Percentiles rank a stretch among this genome's conserved stretches.
Evolutionary conservation across 129 eudicot species (phyloP).

Genomic region (Ambrosia trifida): DNA sequence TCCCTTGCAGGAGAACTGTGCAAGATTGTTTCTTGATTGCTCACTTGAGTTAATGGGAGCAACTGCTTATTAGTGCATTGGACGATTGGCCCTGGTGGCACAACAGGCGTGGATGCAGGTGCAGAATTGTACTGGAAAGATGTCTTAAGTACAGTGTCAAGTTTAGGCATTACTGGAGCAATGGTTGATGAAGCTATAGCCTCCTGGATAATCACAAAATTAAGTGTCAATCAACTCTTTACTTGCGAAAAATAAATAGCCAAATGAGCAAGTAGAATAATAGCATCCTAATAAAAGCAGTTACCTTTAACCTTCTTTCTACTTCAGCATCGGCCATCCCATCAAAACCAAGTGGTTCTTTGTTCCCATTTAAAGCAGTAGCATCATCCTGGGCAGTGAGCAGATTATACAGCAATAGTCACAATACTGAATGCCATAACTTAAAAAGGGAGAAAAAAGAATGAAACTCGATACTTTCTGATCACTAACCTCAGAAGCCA

Average conservation of each 20-base stretch:
- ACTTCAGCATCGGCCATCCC: slow-evolving; percentile 90
- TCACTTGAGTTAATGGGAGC: slow-evolving; percentile 53
- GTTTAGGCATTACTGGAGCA: neutral
- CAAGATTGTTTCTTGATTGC: slow-evolving; percentile 57
- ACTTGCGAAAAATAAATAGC: neutral
- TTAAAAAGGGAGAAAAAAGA: neutral
- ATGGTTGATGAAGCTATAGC: neutral
- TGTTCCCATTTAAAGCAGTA: slow-evolving; percentile 46
- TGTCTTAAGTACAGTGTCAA: neutral
- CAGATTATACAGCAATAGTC: neutral
- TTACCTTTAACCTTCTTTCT: slow-evolving; percentile 85
- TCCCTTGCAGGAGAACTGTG: slow-evolving; percentile 95
- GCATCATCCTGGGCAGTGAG: slow-evolving; percentile 1
- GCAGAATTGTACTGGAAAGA: slow-evolving; percentile 8
- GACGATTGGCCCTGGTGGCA: slow-evolving; percentile 50
- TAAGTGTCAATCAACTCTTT: neutral
- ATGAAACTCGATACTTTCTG: too few relatives aligned
- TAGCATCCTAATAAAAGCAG: neutral
- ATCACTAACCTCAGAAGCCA: slow-evolving; percentile 77
- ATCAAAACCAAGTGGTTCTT: slow-evolving; percentile 71
- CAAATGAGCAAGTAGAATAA: neutral
- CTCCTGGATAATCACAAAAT: neutral
- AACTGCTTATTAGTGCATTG: slow-evolving; percentile 52
- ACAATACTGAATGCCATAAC: neutral
- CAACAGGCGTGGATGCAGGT: slow-evolving; percentile 43